These are phyloP conservation scores for Erythrophleum fordii DNA, from an alignment of 306 rosid genomes.

Conservation along the genomic window DNA sequence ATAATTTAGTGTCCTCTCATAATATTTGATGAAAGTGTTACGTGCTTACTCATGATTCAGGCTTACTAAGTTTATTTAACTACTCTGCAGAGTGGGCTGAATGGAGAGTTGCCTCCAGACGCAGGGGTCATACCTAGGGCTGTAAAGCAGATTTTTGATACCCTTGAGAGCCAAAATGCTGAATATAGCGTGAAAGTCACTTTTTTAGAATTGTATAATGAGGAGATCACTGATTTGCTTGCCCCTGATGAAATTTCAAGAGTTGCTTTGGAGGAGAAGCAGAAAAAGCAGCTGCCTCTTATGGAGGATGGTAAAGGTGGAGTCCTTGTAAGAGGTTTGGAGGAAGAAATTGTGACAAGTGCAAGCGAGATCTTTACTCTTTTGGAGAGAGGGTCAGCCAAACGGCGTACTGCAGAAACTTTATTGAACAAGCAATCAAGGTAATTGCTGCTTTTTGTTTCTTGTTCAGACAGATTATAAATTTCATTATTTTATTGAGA, in stretches of 20 bases:
- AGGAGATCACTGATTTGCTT: conserved; percentile 75
- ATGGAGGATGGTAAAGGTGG: conserved; percentile 92
- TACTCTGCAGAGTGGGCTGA: conserved; percentile 61
- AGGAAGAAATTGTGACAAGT: conserved; percentile 79
- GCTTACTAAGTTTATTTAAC: not conserved
- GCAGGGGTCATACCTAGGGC: conserved; percentile 86
- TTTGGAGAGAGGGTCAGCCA: conserved; percentile 91
- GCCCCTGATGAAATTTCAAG: conserved; percentile 74
- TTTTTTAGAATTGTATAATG: conserved; percentile 74
- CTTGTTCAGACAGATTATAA: not conserved
- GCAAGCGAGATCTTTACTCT: conserved; percentile 78
- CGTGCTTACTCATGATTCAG: not conserved
- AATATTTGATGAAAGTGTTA: not conserved
- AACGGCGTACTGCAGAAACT: conserved; percentile 96
- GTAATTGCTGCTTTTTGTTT: conserved; percentile 40
- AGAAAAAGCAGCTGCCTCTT: conserved; percentile 68
- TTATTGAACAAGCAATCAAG: conserved; percentile 95
- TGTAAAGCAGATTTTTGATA: conserved; percentile 75
- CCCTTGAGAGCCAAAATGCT: conserved; percentile 75
- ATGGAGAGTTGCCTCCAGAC: conserved; percentile 67
- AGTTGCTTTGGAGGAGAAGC: conserved; percentile 65
- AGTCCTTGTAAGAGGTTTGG: conserved; percentile 79
- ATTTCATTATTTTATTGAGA: conserved; percentile 1
- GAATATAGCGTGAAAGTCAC: conserved; percentile 83
- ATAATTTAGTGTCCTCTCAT: not conserved